A percentile compares a stretch with the other conserved stretches of the same genome.
Evolutionary conservation across 169 alveolate species (phyloP).

Genomic region (Plasmodium cynomolgi): DNA sequence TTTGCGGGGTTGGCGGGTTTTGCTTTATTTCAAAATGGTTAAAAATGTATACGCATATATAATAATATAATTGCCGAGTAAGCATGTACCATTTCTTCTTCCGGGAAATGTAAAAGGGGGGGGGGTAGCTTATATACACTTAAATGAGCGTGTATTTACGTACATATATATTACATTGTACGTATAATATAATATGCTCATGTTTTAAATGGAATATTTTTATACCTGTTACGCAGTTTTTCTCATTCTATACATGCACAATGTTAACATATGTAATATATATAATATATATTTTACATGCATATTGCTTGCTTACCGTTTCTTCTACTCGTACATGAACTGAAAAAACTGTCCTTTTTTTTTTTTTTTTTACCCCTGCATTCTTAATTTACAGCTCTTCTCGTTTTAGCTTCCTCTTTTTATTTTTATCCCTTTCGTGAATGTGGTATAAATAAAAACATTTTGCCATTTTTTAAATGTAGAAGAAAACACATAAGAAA

Average conservation of each 20-base stretch:
- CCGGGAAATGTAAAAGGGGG: background rate
- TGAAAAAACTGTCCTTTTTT: background rate
- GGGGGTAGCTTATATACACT: background rate
- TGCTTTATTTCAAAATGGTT: background rate
- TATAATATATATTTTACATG: background rate
- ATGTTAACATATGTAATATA: background rate
- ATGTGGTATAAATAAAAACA: background rate
- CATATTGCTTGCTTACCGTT: background rate
- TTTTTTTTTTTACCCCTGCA: background rate
- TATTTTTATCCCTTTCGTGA: background rate
- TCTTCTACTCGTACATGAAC: background rate
- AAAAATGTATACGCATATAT: background rate
- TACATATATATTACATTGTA: background rate
- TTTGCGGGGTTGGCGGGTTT: background rate
- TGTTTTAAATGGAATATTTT: background rate
- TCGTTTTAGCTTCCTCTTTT: slow-evolving; percentile 3
- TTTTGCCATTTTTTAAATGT: background rate
- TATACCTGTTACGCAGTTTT: background rate
- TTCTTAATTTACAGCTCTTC: background rate
- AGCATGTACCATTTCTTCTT: background rate
- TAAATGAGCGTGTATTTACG: background rate
- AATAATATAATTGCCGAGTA: background rate
- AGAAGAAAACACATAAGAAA: background rate
- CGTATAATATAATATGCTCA: background rate
- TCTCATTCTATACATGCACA: background rate